Base-by-base conservation (phyloP, 108 stramenopile species). In the Cyclotella cryptica region DNA sequence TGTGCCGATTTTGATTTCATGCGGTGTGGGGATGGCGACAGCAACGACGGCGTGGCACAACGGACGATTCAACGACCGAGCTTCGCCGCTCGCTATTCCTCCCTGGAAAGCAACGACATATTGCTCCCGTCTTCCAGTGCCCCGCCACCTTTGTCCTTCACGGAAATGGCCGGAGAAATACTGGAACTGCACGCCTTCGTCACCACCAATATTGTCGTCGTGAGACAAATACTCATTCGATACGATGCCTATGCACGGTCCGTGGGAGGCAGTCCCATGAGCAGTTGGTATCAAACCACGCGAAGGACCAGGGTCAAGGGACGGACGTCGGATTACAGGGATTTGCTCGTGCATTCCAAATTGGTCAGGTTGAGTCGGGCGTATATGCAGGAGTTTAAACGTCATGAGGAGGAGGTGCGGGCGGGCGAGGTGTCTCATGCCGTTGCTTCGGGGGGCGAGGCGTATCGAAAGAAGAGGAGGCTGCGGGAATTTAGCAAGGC, bases 151-250 rank as follows among this genome's bases (percentile, higher is more conserved):
- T 30, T 69, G 5, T 63, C 77, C 22, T 78, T 78, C 51, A 70
- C 68, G 17, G 69, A 78, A 22, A 43, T 78, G 40, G 77, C 65
- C 0, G 49, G 49, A 4, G 88, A 91, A 69, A 71, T 93, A 26
- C 83, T 93, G 1, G 92, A 93, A 70, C 53, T 91, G 6, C 71
- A 84, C 55, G 89, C 88, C 6, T 91, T 89, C 82, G 82, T 88
- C 51, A 78, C 78, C 53, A 84, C 84, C 12, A 93, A 93, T 49
- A 54, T 90, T 24, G 72, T 89, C 13, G 81, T 85, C 0, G 54
- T 88, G 0, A 83, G 87, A 54, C 92, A 93, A 74, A 75, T 89
- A 13, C 70, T 93, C 28, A 87, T 90, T 27, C 65, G 85, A 46
- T 93, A 93, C 66, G 90, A 93, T 79, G 90, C 85, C 26, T 88